Conservation (phyloP, 352 stramenopile species). For the Phytophthora multivora region DNA sequence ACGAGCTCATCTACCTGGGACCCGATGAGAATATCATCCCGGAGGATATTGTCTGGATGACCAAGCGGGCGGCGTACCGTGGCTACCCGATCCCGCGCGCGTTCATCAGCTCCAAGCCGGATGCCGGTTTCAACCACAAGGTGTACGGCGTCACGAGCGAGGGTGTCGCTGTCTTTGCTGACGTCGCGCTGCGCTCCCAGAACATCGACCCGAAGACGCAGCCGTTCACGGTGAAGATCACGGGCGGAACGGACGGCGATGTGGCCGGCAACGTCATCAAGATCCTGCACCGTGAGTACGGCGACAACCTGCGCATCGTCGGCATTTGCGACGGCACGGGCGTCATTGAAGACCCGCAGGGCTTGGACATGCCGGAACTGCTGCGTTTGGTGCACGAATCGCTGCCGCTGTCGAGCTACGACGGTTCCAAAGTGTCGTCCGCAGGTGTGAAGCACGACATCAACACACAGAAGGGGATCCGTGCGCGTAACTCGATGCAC, state of each 20-base stretch:
- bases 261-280: constrained; percentile 98
- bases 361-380: constrained; percentile 94
- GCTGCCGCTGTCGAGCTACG: constrained; percentile 87
- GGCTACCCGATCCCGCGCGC: constrained; percentile 81
- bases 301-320: constrained; percentile 94
- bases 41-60: constrained; percentile 83
- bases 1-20: constrained; percentile 85
- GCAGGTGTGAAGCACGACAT: constrained; percentile 88
- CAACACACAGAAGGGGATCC: constrained; percentile 73
- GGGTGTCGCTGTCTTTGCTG: constrained; percentile 81
- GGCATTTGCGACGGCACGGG: constrained; percentile 92
- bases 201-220: constrained; percentile 78
- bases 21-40: constrained; percentile 87
- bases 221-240: constrained; percentile 88
- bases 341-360: constrained; percentile 95
- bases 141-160: constrained; percentile 87
- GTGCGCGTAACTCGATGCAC: constrained; percentile 98
- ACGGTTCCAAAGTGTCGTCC: constrained; percentile 46
- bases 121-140: constrained; percentile 88
- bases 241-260: constrained; percentile 96
- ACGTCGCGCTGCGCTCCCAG: constrained; percentile 76
- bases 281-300: constrained; percentile 94
- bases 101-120: constrained; percentile 87
- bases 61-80: constrained; percentile 77
- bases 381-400: constrained; percentile 93